Percentiles rank a stretch among this genome's conserved stretches.
phyloP scores from a whole-genome alignment of 2,329 filamentous ascomycete species.

The Rhytidhysteron rufulum region DNA sequence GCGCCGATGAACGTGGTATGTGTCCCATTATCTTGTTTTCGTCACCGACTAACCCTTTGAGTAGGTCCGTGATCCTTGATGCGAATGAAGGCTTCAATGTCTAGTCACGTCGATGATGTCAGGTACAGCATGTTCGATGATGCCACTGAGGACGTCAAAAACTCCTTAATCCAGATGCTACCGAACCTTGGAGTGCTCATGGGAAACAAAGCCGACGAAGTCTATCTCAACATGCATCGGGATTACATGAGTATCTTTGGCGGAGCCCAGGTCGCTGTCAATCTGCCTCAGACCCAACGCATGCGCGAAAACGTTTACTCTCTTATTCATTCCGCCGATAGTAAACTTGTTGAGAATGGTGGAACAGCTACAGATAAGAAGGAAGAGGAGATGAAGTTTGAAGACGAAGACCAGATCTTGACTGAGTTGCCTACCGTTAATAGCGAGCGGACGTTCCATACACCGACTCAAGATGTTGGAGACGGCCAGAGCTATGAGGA shows the following conservation, averaged over 20 bases:
- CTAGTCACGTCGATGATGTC: slow-evolving; percentile 37
- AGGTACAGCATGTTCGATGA: slow-evolving; percentile 49
- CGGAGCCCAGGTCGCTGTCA: slow-evolving; percentile 16
- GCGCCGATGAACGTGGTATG: slow-evolving; percentile 42
- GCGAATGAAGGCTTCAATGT: slow-evolving; percentile 54
- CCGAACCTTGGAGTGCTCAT: slow-evolving; percentile 41
- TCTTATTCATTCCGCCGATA: too few species aligned
- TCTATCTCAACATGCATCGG: slow-evolving; percentile 30
- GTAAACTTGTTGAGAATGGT: too few species aligned
- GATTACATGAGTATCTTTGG: slow-evolving; percentile 38
- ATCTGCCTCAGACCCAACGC: too few species aligned
- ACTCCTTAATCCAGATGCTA: slow-evolving; percentile 40
- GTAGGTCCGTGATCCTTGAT: slow-evolving; percentile 44
- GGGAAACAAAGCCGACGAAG: slow-evolving; percentile 43
- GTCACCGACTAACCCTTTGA: background rate
- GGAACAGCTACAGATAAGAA: too few species aligned
- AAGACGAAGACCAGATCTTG: too few species aligned
- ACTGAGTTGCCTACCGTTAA: too few species aligned
- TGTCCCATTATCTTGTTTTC: too few species aligned
- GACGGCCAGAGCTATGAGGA: too few species aligned
- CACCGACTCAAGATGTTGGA: too few species aligned
- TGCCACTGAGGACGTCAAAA: slow-evolving; percentile 41
- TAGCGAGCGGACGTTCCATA: too few species aligned
- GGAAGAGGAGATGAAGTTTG: too few species aligned
- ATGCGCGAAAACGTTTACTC: too few species aligned